These are phyloP conservation scores for Solanum neorickii DNA, from an alignment of 257 asterid species.

Conservation along the genomic window DNA sequence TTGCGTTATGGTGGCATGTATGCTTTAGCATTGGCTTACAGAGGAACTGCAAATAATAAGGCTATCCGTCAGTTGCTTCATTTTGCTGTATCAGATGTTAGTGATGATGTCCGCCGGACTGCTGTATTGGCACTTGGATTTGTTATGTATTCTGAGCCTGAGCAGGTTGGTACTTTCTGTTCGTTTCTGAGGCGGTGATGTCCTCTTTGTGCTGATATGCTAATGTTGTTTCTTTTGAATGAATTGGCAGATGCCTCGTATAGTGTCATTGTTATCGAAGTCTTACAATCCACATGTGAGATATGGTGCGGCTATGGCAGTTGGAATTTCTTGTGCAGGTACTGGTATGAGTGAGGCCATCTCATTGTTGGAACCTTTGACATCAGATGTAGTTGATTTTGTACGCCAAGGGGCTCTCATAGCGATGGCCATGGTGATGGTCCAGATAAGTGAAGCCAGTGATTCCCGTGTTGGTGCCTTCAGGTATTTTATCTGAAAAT, in stretches of 20 bases:
- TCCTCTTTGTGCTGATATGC: neutral
- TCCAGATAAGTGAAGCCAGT: conserved; percentile 85
- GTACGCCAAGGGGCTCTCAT: conserved; percentile 99
- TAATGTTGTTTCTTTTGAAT: conserved; percentile 1
- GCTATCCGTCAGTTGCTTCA: conserved; percentile 94
- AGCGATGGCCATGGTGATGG: conserved; percentile 99
- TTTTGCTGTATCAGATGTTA: conserved; percentile 97
- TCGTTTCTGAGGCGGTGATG: neutral
- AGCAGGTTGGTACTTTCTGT: conserved; percentile 43
- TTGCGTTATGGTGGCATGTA: conserved; percentile 98
- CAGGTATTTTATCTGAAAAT: conserved; percentile 36
- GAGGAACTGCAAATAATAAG: conserved; percentile 92
- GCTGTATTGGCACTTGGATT: conserved; percentile 98
- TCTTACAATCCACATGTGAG: conserved; percentile 99
- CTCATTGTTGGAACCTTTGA: conserved; percentile 89
- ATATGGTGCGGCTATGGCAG: conserved; percentile 97
- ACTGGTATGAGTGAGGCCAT: conserved; percentile 96
- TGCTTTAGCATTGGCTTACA: conserved; percentile 92
- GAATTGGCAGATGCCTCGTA: conserved; percentile 70
- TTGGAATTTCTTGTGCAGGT: conserved; percentile 98
- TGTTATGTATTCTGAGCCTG: conserved; percentile 85
- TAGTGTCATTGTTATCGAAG: conserved; percentile 83
- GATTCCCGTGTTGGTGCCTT: conserved; percentile 97
- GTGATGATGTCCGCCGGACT: conserved; percentile 93
- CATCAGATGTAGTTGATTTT: conserved; percentile 91